Percentiles rank a stretch among this genome's conserved stretches.
phyloP scores from a whole-genome alignment of 257 asterid genomes.

The Thymus mandschuricus region DNA sequence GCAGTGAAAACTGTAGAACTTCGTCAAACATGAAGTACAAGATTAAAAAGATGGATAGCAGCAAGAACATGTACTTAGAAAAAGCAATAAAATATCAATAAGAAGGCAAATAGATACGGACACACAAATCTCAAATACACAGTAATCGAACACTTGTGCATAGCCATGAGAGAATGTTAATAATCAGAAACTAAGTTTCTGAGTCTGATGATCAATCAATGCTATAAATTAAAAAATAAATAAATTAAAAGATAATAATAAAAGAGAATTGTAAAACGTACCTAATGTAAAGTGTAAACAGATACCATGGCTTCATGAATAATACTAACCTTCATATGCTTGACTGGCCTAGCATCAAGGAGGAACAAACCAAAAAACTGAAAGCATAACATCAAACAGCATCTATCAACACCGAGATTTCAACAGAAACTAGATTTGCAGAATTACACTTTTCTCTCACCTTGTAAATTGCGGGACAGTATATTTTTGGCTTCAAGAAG shows the following conservation, averaged over 20 bases:
- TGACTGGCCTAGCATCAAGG: background rate
- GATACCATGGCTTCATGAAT: constrained; percentile 10
- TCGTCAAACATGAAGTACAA: background rate
- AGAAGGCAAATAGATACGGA: background rate
- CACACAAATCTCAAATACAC: background rate
- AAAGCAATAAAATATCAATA: background rate
- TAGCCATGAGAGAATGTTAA: background rate
- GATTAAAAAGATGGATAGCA: constrained; percentile 1
- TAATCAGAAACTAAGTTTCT: background rate
- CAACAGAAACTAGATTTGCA: background rate
- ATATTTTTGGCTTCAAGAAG: constrained; percentile 11
- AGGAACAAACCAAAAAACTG: constrained; percentile 23
- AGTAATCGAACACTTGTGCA: background rate
- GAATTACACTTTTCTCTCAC: background rate
- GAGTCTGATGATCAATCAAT: background rate
- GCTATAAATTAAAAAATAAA: background rate
- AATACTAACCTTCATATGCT: background rate
- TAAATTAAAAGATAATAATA: background rate
- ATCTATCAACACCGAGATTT: background rate
- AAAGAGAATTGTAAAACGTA: background rate
- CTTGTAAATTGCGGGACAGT: background rate
- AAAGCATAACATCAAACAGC: background rate
- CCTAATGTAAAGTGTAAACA: constrained; percentile 7
- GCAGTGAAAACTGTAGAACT: background rate
- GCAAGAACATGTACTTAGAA: background rate